Evolutionary conservation across 345 rosid species (phyloP).

Genomic region (Odontarrhena argentea): DNA sequence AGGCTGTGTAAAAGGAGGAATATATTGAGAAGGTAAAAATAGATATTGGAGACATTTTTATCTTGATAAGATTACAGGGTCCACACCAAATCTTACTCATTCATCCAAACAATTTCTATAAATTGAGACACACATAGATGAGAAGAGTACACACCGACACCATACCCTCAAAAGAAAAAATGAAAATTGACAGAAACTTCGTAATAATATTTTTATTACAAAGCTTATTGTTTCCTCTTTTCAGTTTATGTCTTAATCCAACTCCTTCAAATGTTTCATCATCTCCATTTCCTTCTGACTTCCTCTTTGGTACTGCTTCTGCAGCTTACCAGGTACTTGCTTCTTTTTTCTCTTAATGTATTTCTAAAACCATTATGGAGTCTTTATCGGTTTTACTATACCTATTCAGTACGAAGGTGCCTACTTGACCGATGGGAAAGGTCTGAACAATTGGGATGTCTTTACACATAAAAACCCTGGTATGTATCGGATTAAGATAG

Average conservation of each 20-base stretch:
- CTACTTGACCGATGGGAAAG: conserved; percentile 53
- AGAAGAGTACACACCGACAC: conserved; percentile 6
- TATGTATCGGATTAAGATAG: conserved; percentile 1
- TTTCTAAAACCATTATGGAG: background rate
- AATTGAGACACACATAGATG: conserved; percentile 25
- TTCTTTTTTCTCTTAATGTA: background rate
- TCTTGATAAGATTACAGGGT: background rate
- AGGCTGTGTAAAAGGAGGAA: no score
- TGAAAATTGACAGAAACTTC: conserved; percentile 28
- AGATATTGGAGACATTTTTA: background rate
- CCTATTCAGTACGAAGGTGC: conserved; percentile 59
- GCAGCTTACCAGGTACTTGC: conserved; percentile 68
- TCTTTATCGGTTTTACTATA: background rate
- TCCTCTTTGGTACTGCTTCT: conserved; percentile 81
- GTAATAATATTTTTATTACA: conserved; percentile 21
- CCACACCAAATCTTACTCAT: conserved; percentile 29
- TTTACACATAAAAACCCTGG: conserved; percentile 45
- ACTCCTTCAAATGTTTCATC: conserved; percentile 4
- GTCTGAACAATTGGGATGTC: conserved; percentile 60
- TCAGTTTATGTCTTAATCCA: conserved; percentile 25
- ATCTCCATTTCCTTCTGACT: conserved; percentile 46
- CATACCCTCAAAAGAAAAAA: background rate
- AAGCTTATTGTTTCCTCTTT: conserved; percentile 22
- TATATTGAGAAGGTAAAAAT: no score
- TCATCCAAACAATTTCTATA: conserved; percentile 16